Base-by-base conservation (phyloP, 495 filamentous ascomycete genomes). In the Xylaria venustula region DNA sequence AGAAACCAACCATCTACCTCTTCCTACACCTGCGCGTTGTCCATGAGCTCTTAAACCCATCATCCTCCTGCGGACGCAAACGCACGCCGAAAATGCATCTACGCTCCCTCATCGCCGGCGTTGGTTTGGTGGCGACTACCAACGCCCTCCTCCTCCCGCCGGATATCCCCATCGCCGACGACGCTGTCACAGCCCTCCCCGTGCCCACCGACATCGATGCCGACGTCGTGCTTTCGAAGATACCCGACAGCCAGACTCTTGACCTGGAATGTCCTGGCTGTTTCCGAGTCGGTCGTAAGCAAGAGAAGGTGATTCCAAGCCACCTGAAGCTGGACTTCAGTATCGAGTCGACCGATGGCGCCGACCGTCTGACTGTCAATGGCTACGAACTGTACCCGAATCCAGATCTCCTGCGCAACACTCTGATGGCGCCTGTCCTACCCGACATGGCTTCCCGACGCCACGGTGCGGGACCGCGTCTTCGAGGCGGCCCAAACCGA, bases 201-300 rank as follows among this genome's bases (percentile, higher is more conserved):
- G 67, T 70, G 19, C 61, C 69, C 8, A 19, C 66, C 54, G 56
- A 64, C 8, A 60, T 50, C 41, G 56, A 61, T 52, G 61, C 48
- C 37, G 58, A 61, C 32, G 12, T 11, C 26, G 23, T 17, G n/a
- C 23, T 68, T 26, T 37, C 62, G 46, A 46, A 66, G 20, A 36
- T 52, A 26, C 37, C 53, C 22, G 57, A 59, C 22, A 53, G 61
- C 25, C 62, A 73, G 22, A 58, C 30, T 32, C 45, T 81, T 55
- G 63, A 75, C 23, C 54, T 81, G 48, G 72, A 74, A 34, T 81
- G 78, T 41, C 78, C 76, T 14, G 74, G 74, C 34, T 81, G 78
- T 44, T 41, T 78, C 19, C 62, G 62, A 46, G 44, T 74, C 20
- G 60, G 64, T 41, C 63, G 61, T 46, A 55, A 69, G 17, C 34